Evolutionary conservation across 495 filamentous ascomycete genomes (phyloP), one percentile per base, ranked within the genome.

Genomic region (Penicillium herquei): DNA sequence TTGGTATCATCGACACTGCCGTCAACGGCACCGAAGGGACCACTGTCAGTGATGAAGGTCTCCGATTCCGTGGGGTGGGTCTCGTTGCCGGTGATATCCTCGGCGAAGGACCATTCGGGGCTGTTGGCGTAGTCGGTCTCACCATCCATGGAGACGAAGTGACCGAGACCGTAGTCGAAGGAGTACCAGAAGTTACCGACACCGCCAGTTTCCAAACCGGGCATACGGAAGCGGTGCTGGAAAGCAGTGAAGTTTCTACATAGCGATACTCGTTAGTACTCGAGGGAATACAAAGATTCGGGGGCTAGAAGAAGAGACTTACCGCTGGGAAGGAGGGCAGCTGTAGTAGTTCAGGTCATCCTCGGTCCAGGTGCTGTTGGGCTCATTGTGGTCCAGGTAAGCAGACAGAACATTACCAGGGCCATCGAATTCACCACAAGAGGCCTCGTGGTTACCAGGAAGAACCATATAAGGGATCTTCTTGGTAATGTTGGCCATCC

Each of bases 141-240:
- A 5, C 71, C 75, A 59, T 81, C 66, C 59, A 80, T 65, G 62
- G 75, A 75, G 53, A 75, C 65, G 51, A 78, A 71, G 65, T 82
- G 79, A 30, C 71, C 68, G 61, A 81, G 74, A 53, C 79, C 79
- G 68, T 81, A 81, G 61, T 82, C 79, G 60, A 82, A 82, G 11
- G 78, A 83, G 56, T 79, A 83, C 81, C 81, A 83, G 67, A 83
- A 83, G 67, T 78, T 79, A 0, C 72, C 70, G 10, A 79, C 75
- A 3, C 72, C 77, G 0, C 74, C 77, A 0, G 69, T 60, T 52
- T 81, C 79, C 0, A 63, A 64, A 8, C 71, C 71, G 5, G 79
- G 71, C 76, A 81, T 81, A 45, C 74, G 72, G 65, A 77, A 83
- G 33, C 76, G 74, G 65, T 77, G 77, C 62, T 75, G 72, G 65